Percentiles rank a stretch among this genome's conserved stretches.
These are phyloP conservation scores for Diaporthe citrichinensis DNA, from an alignment of 2,329 filamentous ascomycete genomes.

Conservation along the genomic window DNA sequence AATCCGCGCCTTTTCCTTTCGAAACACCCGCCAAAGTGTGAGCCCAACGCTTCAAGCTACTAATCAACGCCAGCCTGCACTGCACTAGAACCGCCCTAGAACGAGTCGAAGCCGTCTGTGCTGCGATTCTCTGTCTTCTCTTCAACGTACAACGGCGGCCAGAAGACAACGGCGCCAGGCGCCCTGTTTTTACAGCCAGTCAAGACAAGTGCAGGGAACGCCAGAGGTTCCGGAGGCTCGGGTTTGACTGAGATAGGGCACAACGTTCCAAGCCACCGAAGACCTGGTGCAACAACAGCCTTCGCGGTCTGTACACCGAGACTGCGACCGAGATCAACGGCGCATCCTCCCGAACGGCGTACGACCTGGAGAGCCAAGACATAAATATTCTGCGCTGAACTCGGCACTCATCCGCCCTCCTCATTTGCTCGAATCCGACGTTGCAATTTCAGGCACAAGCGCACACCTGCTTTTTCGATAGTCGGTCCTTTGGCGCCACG, in stretches of 20 bases:
- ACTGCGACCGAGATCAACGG: slow-evolving; percentile 16
- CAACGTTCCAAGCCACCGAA: background rate
- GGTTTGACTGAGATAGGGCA: slow-evolving; percentile 15
- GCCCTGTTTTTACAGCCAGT: background rate
- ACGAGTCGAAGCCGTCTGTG: slow-evolving; percentile 12
- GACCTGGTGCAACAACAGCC: slow-evolving; percentile 1
- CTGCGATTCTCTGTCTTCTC: background rate
- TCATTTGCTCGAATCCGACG: slow-evolving; percentile 32
- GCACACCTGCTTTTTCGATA: slow-evolving; percentile 26
- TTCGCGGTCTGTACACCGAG: slow-evolving; percentile 2
- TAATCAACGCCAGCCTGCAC: background rate
- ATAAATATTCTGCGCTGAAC: slow-evolving; percentile 7
- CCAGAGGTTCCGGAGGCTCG: background rate
- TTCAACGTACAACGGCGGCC: background rate
- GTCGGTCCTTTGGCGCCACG: slow-evolving; percentile 31
- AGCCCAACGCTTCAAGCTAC: slow-evolving; percentile 6
- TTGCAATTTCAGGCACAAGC: slow-evolving; percentile 29
- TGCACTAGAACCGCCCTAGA: slow-evolving; percentile 30
- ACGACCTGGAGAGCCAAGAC: slow-evolving; percentile 20
- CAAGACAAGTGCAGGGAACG: background rate
- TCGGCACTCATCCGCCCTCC: slow-evolving; percentile 9
- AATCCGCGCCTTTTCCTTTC: slow-evolving; percentile 13
- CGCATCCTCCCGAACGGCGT: background rate
- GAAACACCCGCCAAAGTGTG: slow-evolving; percentile 9
- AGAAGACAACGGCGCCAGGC: background rate